Evolutionary conservation across 768 basidiomycete genomes (phyloP).

Genomic region (Psilocybe tampanensis): DNA sequence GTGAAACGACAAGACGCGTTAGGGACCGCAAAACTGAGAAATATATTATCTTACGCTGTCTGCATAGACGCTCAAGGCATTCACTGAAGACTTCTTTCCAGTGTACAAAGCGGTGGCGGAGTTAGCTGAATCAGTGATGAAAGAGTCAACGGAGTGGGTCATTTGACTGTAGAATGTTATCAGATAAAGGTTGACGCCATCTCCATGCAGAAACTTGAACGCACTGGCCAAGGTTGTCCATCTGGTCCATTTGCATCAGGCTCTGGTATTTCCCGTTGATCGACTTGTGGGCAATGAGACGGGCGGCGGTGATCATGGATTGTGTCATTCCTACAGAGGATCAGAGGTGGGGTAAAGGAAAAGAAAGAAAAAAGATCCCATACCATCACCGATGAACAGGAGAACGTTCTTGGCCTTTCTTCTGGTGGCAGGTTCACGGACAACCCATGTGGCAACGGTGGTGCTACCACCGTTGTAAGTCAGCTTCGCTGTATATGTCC

Average conservation of each 20-base stretch:
- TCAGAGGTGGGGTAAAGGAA: background rate
- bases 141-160: constrained; percentile 49
- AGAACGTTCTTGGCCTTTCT: constrained; percentile 45
- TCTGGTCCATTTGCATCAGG: constrained; percentile 51
- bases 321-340: constrained; percentile 45
- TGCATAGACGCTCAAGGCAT: constrained; percentile 42
- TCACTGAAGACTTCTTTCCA: constrained; percentile 45
- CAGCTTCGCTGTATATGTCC: constrained; percentile 40
- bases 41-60: constrained; percentile 37
- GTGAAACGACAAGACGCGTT: background rate
- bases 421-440: constrained; percentile 33
- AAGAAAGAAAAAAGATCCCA: constrained; percentile 2
- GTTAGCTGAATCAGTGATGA: constrained; percentile 51
- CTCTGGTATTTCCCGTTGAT: constrained; percentile 47
- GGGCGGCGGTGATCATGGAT: constrained; percentile 49
- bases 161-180: constrained; percentile 35
- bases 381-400: constrained; percentile 50
- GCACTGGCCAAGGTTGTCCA: constrained; percentile 46
- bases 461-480: constrained; percentile 34
- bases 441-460: constrained; percentile 42
- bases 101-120: constrained; percentile 48
- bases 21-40: background rate
- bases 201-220: constrained; percentile 11
- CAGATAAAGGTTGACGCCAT: background rate
- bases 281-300: constrained; percentile 47